Evolutionary conservation across 2,329 filamentous ascomycete species (phyloP).

Genomic region (Nothophaeocryptopus gaeumannii): DNA sequence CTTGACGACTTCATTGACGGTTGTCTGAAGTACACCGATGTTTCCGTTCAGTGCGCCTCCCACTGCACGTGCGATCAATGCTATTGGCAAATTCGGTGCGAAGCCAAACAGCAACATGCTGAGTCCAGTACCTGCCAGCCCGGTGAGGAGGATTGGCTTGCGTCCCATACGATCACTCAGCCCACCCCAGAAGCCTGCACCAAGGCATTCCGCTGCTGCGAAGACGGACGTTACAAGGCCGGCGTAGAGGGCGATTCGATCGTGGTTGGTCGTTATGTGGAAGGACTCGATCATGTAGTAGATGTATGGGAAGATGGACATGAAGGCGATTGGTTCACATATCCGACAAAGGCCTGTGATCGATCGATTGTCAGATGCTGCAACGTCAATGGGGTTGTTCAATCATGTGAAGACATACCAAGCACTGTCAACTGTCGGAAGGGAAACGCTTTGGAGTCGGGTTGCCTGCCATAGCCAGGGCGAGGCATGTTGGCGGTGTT

Average conservation of each 20-base stretch:
- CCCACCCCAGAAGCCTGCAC: constrained; percentile 87
- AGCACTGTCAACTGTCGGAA: constrained; percentile 57
- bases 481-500: constrained; percentile 19
- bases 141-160: constrained; percentile 86
- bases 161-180: constrained; percentile 88
- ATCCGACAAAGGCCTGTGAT: constrained; percentile 68
- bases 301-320: constrained; percentile 98
- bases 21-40: constrained; percentile 92
- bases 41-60: constrained; percentile 94
- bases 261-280: constrained; percentile 72
- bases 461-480: constrained; percentile 12
- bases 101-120: constrained; percentile 95
- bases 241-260: constrained; percentile 83
- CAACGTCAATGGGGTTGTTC: background rate
- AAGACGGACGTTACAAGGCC: constrained; percentile 97
- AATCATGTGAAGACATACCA: constrained; percentile 39
- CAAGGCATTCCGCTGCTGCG: constrained; percentile 91
- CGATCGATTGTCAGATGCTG: background rate
- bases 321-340: constrained; percentile 98
- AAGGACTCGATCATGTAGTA: constrained; percentile 97
- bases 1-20: constrained; percentile 88
- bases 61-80: constrained; percentile 80
- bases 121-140: constrained; percentile 84
- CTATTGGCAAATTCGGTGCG: constrained; percentile 74
- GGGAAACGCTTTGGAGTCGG: constrained; percentile 49